Conservation (phyloP, 1,284 basidiomycete genomes). For the Phenoliferia sp. region DNA sequence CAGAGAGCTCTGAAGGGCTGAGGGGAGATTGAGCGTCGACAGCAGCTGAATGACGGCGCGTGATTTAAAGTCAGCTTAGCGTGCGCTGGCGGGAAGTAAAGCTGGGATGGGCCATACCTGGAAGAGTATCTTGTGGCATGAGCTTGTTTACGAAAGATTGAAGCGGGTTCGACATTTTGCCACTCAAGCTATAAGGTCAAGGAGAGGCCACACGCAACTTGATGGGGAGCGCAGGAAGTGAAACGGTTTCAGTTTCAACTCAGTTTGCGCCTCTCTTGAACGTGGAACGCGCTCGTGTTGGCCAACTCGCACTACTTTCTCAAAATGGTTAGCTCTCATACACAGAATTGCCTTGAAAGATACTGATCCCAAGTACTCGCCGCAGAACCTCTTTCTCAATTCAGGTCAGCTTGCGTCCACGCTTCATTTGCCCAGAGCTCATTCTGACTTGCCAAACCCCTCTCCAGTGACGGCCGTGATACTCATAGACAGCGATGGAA, state of each 20-base stretch:
- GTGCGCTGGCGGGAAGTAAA: neutral
- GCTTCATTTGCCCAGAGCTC: neutral
- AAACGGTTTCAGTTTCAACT: too few relatives aligned
- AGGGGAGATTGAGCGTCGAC: slow-evolving; percentile 31
- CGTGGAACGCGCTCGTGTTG: too few relatives aligned
- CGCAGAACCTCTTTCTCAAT: neutral
- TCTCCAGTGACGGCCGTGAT: slow-evolving; percentile 70
- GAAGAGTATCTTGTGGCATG: neutral
- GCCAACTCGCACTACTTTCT: too few relatives aligned
- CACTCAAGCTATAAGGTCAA: too few relatives aligned
- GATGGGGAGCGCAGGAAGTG: too few relatives aligned
- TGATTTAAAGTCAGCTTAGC: neutral
- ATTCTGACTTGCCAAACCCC: neutral
- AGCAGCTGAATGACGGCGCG: slow-evolving; percentile 15
- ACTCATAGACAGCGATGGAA: slow-evolving; percentile 88
- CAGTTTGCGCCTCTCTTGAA: too few relatives aligned
- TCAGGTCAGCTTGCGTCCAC: neutral
- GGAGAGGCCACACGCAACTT: too few relatives aligned
- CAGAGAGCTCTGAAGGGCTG: slow-evolving; percentile 16
- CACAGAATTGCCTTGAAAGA: too few relatives aligned
- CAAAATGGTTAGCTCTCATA: too few relatives aligned
- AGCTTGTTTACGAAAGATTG: neutral
- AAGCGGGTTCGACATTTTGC: neutral
- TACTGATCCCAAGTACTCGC: too few relatives aligned
- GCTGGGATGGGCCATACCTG: neutral